Evolutionary conservation across 768 basidiomycete genomes (phyloP).

Genomic region (Leccinum incarnatum): DNA sequence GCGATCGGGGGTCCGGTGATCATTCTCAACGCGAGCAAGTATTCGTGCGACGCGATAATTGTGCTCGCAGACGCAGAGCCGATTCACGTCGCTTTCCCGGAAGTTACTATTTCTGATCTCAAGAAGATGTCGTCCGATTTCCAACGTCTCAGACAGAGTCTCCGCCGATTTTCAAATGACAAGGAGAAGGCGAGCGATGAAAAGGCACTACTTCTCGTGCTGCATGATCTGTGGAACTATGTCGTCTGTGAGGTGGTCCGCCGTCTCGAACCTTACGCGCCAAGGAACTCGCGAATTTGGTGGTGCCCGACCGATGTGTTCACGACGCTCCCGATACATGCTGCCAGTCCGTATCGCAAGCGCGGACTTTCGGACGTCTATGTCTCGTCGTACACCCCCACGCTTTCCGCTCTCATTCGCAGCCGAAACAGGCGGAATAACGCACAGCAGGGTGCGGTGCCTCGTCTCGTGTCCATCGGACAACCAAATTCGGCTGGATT

Average conservation of each 20-base stretch:
- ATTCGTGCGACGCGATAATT: conserved; percentile 21
- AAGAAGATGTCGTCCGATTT: conserved; percentile 5
- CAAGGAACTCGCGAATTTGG: conserved; percentile 23
- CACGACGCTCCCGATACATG: conserved; percentile 29
- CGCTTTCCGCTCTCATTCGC: conserved; percentile 27
- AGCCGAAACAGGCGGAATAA: conserved; percentile 4
- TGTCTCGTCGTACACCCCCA: conserved; percentile 33
- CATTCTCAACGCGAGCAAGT: conserved; percentile 29
- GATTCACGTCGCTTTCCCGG: conserved; percentile 11
- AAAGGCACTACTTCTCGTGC: not conserved
- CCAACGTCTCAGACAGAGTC: not conserved
- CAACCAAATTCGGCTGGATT: conserved; percentile 15
- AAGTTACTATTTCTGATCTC: conserved; percentile 7
- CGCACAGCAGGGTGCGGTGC: not conserved
- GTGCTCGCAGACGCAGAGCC: conserved; percentile 11
- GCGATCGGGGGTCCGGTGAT: conserved; percentile 31
- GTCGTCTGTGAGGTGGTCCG: conserved; percentile 21
- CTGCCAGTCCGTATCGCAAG: conserved; percentile 20
- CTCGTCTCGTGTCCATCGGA: conserved; percentile 18
- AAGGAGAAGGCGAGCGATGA: conserved; percentile 1
- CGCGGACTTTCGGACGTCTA: conserved; percentile 24
- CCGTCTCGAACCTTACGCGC: conserved; percentile 11
- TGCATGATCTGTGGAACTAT: conserved; percentile 23
- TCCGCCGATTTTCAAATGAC: not conserved
- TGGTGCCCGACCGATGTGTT: conserved; percentile 30